Evolutionary conservation across 805 yeast species (phyloP), one percentile per base, ranked within the genome.

Genomic region (Cyberlindnera xishuangbannaensis): DNA sequence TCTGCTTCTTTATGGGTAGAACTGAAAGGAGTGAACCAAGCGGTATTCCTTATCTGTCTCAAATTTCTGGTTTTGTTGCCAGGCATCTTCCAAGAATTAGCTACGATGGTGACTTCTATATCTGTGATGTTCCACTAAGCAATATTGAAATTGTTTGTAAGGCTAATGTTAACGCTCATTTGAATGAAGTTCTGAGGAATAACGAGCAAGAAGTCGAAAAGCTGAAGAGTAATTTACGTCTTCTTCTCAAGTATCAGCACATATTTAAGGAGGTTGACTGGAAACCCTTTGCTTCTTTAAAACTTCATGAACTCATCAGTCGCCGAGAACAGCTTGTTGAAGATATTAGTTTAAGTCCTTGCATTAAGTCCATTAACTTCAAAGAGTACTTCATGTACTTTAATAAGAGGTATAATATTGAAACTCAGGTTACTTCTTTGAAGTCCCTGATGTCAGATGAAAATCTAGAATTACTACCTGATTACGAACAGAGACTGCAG

Each of bases 401-500:
- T 15, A 64, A 71, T 27, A 60, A 65, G 28, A 73, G 69, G 40
- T 64, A 65, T 34, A 37, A 51, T 18, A 51, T 83, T 15, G 64
- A 68, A 36, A 49, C 55, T 11, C 66, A 77, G 38, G 78, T 88
- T 15, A 69, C 62, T 9, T 56, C 67, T 0, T 55, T 85, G 47
- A 75, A 75, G 46, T 66, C 70, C 29, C 61, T 81, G 30, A 71
- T 87, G 43, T 80, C 95, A 1, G 95, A 85, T 39, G 95, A 88
- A 47, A 92, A 88, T 50, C 62, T 92, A 49, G 95, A 85, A 44
- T 64, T 92, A 28, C 65, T 92, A 23, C 97, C 98, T 0, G 96
- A 92, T 53, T 92, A 92, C 53, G 94, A 86, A 51, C 95, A 85
- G 56, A 73, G 98, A 47, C 62, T 92, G 25, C 71, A 69, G 25